Evolutionary conservation across 129 eudicot genomes (phyloP).

Genomic region (Flaveria robusta): DNA sequence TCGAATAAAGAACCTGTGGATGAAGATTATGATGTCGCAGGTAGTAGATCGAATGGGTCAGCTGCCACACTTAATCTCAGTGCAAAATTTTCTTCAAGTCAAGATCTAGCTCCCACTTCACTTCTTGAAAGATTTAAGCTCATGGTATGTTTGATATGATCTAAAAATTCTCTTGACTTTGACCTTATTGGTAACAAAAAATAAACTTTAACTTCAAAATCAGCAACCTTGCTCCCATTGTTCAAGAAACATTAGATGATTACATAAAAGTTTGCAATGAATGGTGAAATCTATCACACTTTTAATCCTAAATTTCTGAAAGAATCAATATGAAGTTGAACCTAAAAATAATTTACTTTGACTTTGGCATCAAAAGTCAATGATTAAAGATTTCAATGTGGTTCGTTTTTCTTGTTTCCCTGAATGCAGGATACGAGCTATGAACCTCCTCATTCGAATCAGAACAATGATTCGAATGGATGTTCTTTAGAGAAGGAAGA

Average conservation of each 20-base stretch:
- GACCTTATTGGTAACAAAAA: slow-evolving; percentile 21
- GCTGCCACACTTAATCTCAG: slow-evolving; percentile 43
- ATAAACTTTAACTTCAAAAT: slow-evolving; percentile 4
- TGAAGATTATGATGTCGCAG: slow-evolving; percentile 35
- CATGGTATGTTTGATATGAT: slow-evolving; percentile 42
- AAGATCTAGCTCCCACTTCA: slow-evolving; percentile 47
- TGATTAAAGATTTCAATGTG: neutral
- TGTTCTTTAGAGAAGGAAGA: slow-evolving; percentile 41
- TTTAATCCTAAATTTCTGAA: neutral
- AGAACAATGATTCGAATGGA: slow-evolving; percentile 43
- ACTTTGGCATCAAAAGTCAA: neutral
- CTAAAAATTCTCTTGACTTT: neutral
- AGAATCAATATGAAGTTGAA: neutral
- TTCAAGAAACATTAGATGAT: slow-evolving; percentile 3
- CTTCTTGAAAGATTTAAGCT: slow-evolving; percentile 45
- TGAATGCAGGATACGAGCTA: slow-evolving; percentile 56
- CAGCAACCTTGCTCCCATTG: neutral
- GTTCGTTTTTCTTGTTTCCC: slow-evolving; percentile 18
- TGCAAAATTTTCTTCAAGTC: slow-evolving; percentile 45
- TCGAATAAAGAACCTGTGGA: slow-evolving; percentile 46
- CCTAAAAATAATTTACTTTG: neutral
- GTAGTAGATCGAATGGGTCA: slow-evolving; percentile 46
- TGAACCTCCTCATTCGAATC: slow-evolving; percentile 41
- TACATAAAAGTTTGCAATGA: neutral
- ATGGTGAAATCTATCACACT: neutral